phyloP scores from a whole-genome alignment of 768 basidiomycete species.

The Boletus subparvulus region DNA sequence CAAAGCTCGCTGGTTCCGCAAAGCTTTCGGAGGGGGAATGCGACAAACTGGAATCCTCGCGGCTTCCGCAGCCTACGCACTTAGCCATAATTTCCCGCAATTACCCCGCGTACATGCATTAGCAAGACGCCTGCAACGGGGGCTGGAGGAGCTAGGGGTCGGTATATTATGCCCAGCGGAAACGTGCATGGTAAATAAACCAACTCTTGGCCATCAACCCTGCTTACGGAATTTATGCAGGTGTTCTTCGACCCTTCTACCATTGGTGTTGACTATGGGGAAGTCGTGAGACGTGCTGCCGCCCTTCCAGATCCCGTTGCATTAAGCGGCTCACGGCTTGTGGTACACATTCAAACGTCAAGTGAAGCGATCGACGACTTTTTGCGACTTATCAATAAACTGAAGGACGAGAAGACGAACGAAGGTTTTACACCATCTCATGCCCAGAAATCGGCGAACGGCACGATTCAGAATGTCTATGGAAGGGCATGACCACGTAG shows the following conservation, averaged over 20 bases:
- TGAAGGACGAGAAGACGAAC: constrained; percentile 68
- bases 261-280: constrained; percentile 64
- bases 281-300: constrained; percentile 63
- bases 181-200: constrained; percentile 81
- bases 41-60: constrained; percentile 88
- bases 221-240: constrained; percentile 36
- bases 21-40: constrained; percentile 94
- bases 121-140: constrained; percentile 65
- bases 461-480: constrained; percentile 7
- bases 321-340: constrained; percentile 73
- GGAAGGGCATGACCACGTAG: neutral
- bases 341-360: constrained; percentile 85
- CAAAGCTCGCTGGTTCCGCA: constrained; percentile 84
- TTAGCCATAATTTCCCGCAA: constrained; percentile 79
- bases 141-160: constrained; percentile 72
- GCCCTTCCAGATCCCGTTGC: constrained; percentile 67
- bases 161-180: constrained; percentile 72
- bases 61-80: constrained; percentile 80
- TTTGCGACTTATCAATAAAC: constrained; percentile 53
- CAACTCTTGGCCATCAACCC: neutral
- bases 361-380: constrained; percentile 81
- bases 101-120: constrained; percentile 74
- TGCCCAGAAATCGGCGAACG: neutral
- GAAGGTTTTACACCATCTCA: constrained; percentile 41
- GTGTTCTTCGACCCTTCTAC: constrained; percentile 80